Evolutionary conservation across 116 monocot genomes (phyloP).

Genomic region (Papilionanthe hybrid): DNA sequence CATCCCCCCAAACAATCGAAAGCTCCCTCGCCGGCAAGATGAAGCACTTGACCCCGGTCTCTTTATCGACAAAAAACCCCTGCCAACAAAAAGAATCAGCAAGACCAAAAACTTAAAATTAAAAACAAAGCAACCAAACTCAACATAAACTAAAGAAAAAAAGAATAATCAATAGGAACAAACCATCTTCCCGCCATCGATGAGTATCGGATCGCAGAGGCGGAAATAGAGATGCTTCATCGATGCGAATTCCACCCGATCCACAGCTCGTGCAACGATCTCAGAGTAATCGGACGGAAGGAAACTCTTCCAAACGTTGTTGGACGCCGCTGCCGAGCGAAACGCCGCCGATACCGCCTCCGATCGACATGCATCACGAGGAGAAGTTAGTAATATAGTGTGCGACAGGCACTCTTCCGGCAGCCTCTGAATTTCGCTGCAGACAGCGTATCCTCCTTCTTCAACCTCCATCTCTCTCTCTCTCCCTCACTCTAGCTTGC

Average conservation of each 20-base stretch:
- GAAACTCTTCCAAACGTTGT: conserved; percentile 41
- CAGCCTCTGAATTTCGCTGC: conserved; percentile 10
- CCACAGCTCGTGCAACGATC: conserved; percentile 23
- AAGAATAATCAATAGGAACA: not conserved
- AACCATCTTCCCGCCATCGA: conserved; percentile 35
- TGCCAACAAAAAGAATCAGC: conserved; percentile 9
- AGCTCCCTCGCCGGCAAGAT: conserved; percentile 47
- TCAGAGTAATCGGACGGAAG: conserved; percentile 31
- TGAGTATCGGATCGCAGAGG: conserved; percentile 40
- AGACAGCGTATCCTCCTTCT: not conserved
- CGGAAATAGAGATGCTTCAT: conserved; percentile 32
- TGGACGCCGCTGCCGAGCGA: conserved; percentile 38
- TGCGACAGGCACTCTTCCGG: conserved; percentile 46
- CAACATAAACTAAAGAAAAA: not conserved
- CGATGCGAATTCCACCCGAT: conserved; percentile 14
- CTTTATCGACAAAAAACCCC: conserved; percentile 57
- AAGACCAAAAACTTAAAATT: not conserved
- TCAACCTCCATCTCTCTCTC: not conserved
- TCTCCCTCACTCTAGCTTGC: conserved; percentile 2
- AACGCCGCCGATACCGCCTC: conserved; percentile 29
- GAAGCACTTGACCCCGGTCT: conserved; percentile 53
- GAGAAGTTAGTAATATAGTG: conserved; percentile 35
- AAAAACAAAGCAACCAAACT: not conserved
- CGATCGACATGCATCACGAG: conserved; percentile 30
- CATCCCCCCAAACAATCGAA: conserved; percentile 37